Evolutionary conservation across 805 yeast genomes (phyloP), one percentile per base, ranked within the genome.

Genomic region (Myxozyma neglecta): DNA sequence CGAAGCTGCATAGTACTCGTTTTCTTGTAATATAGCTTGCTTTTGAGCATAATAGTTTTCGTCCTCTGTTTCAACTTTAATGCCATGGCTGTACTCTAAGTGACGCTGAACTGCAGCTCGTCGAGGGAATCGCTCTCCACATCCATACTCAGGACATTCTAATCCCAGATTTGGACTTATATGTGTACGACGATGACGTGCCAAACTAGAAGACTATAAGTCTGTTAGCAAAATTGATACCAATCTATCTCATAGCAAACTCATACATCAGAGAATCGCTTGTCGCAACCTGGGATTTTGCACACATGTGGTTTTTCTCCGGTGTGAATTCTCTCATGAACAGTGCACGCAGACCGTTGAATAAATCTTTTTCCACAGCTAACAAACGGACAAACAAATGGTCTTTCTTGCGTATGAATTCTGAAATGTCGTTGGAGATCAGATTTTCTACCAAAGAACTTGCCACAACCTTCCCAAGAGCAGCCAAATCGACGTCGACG

Each of bases 281-380:
- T 90, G 56, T 84, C 74, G 75, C 97, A 90, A 9, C 89, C 89
- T 0, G 92, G 90, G 67, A 81, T 89, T 16, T 84, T 81, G 74
- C 97, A 90, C 53, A 83, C 85, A 71, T 89, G 94, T 1, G 97
- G 96, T 73, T 90, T 89, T 73, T 90, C 96, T 47, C 97, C 97
- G 0, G 97, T 90, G 75, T 90, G 97, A 7, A 96, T 90, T 58
- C 97, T 79, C 68, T 81, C 79, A 73, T 90, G 97, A 2, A 92
- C 90, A 65, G 85, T 87, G 58, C 90, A 77, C 1, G 94, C 89
- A 8, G 91, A 85, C 7, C 96, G 91, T 70, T 96, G 82, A 67
- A 89, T 86, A 72, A 90, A 90, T 6, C 94, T 88, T 74, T 89
- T 88, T 52, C 83, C 85, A 74, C 97, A 90, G 13, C 84, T 80